Conservation (phyloP, 2,329 filamentous ascomycete species). For the Colletotrichum sublineola region DNA sequence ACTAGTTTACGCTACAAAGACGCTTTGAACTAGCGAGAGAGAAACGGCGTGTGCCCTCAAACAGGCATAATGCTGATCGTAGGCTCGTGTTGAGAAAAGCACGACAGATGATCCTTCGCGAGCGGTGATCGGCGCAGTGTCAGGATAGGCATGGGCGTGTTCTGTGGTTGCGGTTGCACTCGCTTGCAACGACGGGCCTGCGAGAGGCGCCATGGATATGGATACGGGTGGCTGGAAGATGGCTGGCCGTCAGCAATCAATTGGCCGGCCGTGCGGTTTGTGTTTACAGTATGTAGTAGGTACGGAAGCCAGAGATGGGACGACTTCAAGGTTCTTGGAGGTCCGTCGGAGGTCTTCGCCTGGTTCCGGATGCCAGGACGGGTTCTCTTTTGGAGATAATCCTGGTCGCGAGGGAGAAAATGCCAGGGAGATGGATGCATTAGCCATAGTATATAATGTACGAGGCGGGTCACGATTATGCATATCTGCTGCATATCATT, state of each 20-base stretch:
- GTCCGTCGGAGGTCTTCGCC: neutral
- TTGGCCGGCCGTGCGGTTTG: neutral
- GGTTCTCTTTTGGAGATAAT: slow-evolving; percentile 10
- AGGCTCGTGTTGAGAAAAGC: slow-evolving; percentile 23
- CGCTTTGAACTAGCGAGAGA: neutral
- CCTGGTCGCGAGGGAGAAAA: slow-evolving; percentile 10
- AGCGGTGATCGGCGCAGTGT: neutral
- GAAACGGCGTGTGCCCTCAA: neutral
- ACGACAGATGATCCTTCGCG: neutral
- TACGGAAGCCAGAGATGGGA: slow-evolving; percentile 4
- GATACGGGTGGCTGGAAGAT: slow-evolving; percentile 13
- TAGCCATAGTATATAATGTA: neutral
- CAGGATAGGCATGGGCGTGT: slow-evolving; percentile 17
- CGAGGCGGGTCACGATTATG: neutral
- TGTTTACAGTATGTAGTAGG: too few species aligned
- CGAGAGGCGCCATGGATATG: neutral
- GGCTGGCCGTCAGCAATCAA: neutral
- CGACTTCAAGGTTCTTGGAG: slow-evolving; percentile 10
- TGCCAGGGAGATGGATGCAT: neutral
- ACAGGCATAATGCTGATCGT: slow-evolving; percentile 20
- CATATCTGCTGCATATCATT: neutral
- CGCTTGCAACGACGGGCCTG: slow-evolving; percentile 12
- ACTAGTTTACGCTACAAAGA: neutral
- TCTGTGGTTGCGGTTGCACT: neutral
- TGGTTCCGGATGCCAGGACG: neutral